Base-by-base conservation (phyloP, 2,329 filamentous ascomycete genomes). In the Trichothecium roseum region DNA sequence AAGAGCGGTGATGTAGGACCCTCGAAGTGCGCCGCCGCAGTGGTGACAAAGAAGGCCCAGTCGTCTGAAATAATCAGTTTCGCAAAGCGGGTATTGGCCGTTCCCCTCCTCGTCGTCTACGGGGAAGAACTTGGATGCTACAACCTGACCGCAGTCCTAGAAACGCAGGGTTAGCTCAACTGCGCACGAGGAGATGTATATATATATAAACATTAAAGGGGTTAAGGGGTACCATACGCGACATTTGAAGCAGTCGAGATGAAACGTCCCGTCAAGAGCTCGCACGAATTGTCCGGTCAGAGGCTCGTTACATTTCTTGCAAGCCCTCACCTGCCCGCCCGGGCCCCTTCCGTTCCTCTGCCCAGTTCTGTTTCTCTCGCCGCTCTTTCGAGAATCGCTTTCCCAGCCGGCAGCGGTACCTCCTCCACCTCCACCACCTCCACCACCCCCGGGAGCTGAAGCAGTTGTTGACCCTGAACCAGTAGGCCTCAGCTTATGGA, bases 121-220 rank as follows among this genome's bases (percentile, higher is more conserved):
- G 2, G 91, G 91, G 60, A 98, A 98, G 72, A 98, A 98, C 53
- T 98, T 98, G 35, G 89, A 95, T 29, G 91, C 91, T 27, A 98
- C 91, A 41, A 96, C 94, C 58, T 94, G 83, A 46, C 84, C 86
- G 53, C 91, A 98, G 57, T 98, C 91, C 89, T 96, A 55, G 29
- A 45, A 16, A 14, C n/a, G 7, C 5, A 20, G 5, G 24, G 34
- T 40, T 37, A 40, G 36, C 13, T 35, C 26, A 22, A 24, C 14
- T 29, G 18, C 29, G 26, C 14, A 8, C 32, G 37, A 30, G 24
- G 15, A 28, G 28, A 7, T 24, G 20, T 24, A 10, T 10, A 10
- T 10, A 24, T 6, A 24, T 24, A n/a, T n/a, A n/a, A 32, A 28
- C 13, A 9, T 18, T 14, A 26, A 22, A 22, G 15, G 18, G 20